Percentiles rank a stretch among this genome's conserved stretches.
Evolutionary conservation across 2,329 filamentous ascomycete species (phyloP).

Genomic region (Paraphaeosphaeria minitans): DNA sequence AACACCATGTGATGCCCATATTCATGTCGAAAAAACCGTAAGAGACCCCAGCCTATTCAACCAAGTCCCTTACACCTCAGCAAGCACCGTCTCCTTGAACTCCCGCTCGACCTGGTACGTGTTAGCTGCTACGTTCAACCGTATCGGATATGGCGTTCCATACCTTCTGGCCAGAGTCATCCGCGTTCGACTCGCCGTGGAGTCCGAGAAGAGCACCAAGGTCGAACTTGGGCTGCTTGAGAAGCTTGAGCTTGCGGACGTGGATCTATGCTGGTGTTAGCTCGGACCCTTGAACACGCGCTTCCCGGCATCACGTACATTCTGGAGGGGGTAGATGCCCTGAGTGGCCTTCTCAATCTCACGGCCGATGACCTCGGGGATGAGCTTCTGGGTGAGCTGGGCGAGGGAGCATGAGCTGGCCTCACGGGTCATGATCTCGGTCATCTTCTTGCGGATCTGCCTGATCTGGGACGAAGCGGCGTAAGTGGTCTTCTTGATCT

Average conservation of each 20-base stretch:
- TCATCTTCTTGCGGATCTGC: conserved; percentile 99
- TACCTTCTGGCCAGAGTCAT: conserved; percentile 97
- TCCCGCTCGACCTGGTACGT: conserved; percentile 71
- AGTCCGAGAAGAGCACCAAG: conserved; percentile 94
- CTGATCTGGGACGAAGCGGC: conserved; percentile 96
- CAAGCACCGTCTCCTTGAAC: conserved; percentile 98
- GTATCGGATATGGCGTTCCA: not conserved
- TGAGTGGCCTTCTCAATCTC: conserved; percentile 99
- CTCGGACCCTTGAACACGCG: conserved; percentile 20
- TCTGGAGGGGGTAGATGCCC: conserved; percentile 99
- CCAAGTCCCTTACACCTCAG: conserved; percentile 76
- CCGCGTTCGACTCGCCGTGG: conserved; percentile 94
- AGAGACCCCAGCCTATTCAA: conserved; percentile 45
- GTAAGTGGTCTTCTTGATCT: conserved; percentile 99
- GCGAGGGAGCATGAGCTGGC: conserved; percentile 91
- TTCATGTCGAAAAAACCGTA: conserved; percentile 47
- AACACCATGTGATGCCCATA: conserved; percentile 52
- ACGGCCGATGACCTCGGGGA: conserved; percentile 98
- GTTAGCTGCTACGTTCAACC: conserved; percentile 12
- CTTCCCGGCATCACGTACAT: conserved; percentile 64
- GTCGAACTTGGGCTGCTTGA: conserved; percentile 99
- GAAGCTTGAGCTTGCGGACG: conserved; percentile 99
- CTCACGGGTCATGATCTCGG: conserved; percentile 97
- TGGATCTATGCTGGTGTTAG: conserved; percentile 71
- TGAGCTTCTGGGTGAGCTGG: conserved; percentile 97